Base-by-base conservation (phyloP, 1,284 basidiomycete species). In the Cutaneotrichosporon cyanovorans region DNA sequence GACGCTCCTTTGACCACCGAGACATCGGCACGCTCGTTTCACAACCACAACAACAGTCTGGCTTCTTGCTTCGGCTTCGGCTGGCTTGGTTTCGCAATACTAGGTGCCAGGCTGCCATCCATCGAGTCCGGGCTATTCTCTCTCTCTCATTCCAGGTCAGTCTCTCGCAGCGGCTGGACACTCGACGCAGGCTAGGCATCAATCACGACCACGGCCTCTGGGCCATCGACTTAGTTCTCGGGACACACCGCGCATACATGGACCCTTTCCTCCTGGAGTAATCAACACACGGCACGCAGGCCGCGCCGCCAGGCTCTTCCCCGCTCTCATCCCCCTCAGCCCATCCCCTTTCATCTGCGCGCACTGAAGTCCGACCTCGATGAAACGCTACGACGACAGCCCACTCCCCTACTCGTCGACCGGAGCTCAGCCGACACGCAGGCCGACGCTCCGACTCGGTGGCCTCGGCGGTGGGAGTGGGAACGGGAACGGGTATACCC, bases 331-430 rank as follows among this genome's bases (percentile, higher is more conserved):
- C 30, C 30, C 30, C 31, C 16, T 39, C 37, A 39, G n/a, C 40
- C n/a, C 15, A 14, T 33, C 20, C 15, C 34, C n/a, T n/a, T 25
- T 16, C 42, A 36, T 14, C 11, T 22, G n/a, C 2, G 22, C 34
- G 20, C 25, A 33, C 20, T 14, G 19, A 14, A 19, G n/a, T 25
- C 16, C 42, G 34, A 28, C 42, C 32, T 35, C 32, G 38, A 54
- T 56, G 45, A 42, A 55, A 16, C 55, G 57, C 40, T 61, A 58
- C 50, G 60, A 62, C 45, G 62, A 67, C 40, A 58, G 53, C 15
- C 67, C 67, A n/a, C 53, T 68, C 14, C 66, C 67, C 8, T 69
- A 57, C 53, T 59, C 62, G 30, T 62, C 63, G 31, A 50, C 54
- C 33, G 60, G 58, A 35, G 53, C 62, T 6, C 37, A 63, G 22